Evolutionary conservation across 2,329 filamentous ascomycete genomes (phyloP).

Genomic region (Thielaviopsis populi): DNA sequence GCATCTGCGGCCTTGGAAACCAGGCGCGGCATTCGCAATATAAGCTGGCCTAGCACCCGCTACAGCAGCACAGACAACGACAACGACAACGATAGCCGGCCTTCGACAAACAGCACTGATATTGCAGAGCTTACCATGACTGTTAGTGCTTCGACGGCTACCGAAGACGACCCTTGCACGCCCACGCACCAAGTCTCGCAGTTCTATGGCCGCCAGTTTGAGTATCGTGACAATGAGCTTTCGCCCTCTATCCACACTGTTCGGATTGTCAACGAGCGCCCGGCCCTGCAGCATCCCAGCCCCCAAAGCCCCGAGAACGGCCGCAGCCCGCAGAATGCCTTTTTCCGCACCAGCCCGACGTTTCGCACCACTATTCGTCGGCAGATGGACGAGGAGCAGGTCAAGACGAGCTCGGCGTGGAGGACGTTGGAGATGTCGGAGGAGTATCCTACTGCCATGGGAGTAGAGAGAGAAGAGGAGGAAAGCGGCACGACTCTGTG

Average conservation of each 20-base stretch:
- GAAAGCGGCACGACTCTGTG: slow-evolving; percentile 3
- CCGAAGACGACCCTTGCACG: slow-evolving; percentile 5
- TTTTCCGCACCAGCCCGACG: slow-evolving; percentile 14
- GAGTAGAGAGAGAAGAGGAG: background rate
- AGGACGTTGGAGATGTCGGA: background rate
- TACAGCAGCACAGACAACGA: background rate
- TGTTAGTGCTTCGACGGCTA: slow-evolving; percentile 6
- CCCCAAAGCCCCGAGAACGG: slow-evolving; percentile 12
- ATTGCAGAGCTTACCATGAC: slow-evolving; percentile 4
- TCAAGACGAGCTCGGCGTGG: background rate
- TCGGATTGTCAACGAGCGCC: slow-evolving; percentile 12
- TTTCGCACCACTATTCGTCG: slow-evolving; percentile 13
- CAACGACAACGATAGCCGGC: slow-evolving; percentile 5
- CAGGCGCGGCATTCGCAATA: background rate
- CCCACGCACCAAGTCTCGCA: slow-evolving; percentile 2
- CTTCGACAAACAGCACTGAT: slow-evolving; percentile 6
- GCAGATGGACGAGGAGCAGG: slow-evolving; percentile 11
- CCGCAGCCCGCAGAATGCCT: slow-evolving; percentile 10
- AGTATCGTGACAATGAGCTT: slow-evolving; percentile 11
- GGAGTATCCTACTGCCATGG: background rate
- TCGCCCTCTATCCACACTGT: slow-evolving; percentile 15
- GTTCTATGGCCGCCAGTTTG: slow-evolving; percentile 1
- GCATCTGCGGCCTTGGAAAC: background rate
- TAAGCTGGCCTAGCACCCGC: background rate
- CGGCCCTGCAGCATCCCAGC: slow-evolving; percentile 14